Percentiles rank a stretch among this genome's conserved stretches.
Evolutionary conservation across 2,329 filamentous ascomycete genomes (phyloP).

Genomic region (Hypoxylon sp.): DNA sequence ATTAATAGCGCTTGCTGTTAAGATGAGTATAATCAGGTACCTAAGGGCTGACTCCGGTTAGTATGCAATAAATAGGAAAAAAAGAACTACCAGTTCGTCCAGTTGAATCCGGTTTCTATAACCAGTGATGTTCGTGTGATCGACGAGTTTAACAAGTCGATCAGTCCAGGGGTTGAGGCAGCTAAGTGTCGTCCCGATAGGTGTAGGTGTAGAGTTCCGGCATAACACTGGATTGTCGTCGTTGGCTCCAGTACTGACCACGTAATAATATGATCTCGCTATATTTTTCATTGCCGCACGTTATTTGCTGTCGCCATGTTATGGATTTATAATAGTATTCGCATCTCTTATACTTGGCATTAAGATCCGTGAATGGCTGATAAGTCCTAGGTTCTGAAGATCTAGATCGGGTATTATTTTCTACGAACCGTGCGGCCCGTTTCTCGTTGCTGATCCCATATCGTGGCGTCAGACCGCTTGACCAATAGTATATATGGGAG

Average conservation of each 20-base stretch:
- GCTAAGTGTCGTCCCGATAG: conserved; percentile 13
- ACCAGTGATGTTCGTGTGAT: conserved; percentile 21
- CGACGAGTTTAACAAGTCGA: conserved; percentile 30
- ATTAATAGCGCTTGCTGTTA: not conserved
- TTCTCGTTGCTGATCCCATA: conserved; percentile 13
- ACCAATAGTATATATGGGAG: conserved; percentile 18
- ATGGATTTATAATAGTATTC: conserved; percentile 7
- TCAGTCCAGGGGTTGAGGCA: conserved; percentile 17
- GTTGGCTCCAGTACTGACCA: conserved; percentile 24
- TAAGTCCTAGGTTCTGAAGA: conserved; percentile 26
- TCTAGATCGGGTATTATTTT: conserved; percentile 30
- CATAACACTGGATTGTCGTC: conserved; percentile 5
- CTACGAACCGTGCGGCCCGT: conserved; percentile 35
- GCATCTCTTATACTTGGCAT: conserved; percentile 30
- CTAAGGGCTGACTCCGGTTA: not conserved
- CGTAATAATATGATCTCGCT: conserved; percentile 34
- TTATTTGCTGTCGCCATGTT: conserved; percentile 13
- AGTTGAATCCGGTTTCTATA: conserved; percentile 5
- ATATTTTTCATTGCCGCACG: conserved; percentile 10
- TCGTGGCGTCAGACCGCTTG: conserved; percentile 21
- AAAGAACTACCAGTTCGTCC: not conserved
- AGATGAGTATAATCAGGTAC: not conserved
- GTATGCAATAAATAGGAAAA: not conserved
- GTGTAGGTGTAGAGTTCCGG: conserved; percentile 1
- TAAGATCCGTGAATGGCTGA: conserved; percentile 15